Base-by-base conservation (phyloP, 129 eudicot genomes). In the Ambrosia artemisiifolia region DNA sequence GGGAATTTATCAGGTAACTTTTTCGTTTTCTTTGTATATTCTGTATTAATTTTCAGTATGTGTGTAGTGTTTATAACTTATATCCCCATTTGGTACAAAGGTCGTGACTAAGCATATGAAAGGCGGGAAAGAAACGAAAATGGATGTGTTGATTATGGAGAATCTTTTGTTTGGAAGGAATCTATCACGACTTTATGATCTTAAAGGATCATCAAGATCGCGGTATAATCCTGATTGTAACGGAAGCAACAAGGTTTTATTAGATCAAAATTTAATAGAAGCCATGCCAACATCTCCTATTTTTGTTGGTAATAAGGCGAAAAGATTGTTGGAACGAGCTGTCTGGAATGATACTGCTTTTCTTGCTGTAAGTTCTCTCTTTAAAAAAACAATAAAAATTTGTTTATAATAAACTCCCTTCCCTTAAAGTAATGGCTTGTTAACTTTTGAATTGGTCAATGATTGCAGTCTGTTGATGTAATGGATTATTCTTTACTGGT, bases 281-380 rank as follows among this genome's bases (percentile, higher is more conserved):
- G 89, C 99, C 16, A 95, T 95, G 99, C 99, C 99, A 38, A 95
- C 99, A 59, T 84, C 94, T 75, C 99, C 99, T 19, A 90, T 95
- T 55, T 95, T 95, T 81, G 97, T 95, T 61, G 97, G 99, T 51
- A 90, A 95, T 74, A 95, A 90, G 77, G 99, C 99, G 20, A 95
- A 95, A 70, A 82, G 99, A 66, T 69, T 86, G 68, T 74, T 95
- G 61, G 99, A 90, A 83, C 80, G 99, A 79, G 99, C 99, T 35
- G 96, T 95, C 56, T 95, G 99, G 99, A 95, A 95, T 63, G 99
- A 95, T 74, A 95, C 99, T 70, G 88, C 97, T 68, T 95, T 95
- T 71, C 99, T 95, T 57, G 99, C 99, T 62, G 99, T 95, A 90
- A 88, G 99, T 85, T 80, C 4, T 19, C 24, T 53, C 35, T 46